These are phyloP conservation scores for Actinomortierella ambigua DNA, from an alignment of 371 early-diverging fungal genomes.

Conservation along the genomic window DNA sequence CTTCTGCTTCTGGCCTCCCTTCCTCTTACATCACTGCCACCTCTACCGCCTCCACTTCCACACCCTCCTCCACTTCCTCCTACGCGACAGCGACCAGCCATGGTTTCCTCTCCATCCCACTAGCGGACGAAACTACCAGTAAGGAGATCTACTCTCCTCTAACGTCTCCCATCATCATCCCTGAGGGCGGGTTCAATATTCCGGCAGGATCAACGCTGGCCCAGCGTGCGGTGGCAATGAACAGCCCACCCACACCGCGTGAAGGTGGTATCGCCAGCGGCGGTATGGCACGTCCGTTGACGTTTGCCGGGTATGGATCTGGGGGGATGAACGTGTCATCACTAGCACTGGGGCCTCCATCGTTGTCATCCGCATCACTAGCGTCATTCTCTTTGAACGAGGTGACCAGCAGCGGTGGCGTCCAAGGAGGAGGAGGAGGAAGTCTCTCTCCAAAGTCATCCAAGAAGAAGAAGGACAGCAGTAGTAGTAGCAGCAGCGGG, in stretches of 20 bases:
- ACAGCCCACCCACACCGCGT: slow-evolving; percentile 9
- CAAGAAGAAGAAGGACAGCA: slow-evolving; percentile 6
- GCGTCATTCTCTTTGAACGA: no score
- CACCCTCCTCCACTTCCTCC: no score
- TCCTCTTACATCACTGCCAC: no score
- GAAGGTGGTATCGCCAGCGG: slow-evolving; percentile 15
- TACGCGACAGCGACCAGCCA: no score
- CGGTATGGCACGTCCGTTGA: slow-evolving; percentile 16
- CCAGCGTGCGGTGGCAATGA: no score
- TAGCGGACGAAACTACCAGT: slow-evolving; percentile 36
- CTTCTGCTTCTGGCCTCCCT: no score
- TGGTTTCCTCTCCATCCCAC: slow-evolving; percentile 25
- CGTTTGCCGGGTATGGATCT: slow-evolving; percentile 18
- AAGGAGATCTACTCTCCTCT: slow-evolving; percentile 39
- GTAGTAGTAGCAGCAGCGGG: not conserved
- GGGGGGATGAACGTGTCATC: no score
- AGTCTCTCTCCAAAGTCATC: slow-evolving; percentile 4
- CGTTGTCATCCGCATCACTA: no score
- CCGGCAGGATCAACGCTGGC: no score
- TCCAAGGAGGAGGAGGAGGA: slow-evolving; percentile 1
- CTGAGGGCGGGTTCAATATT: slow-evolving; percentile 22
- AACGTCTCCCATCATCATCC: slow-evolving; percentile 43
- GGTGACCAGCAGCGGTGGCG: no score
- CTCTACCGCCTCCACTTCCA: no score
- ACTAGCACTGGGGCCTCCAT: no score